A percentile compares a stretch with the other conserved stretches of the same genome.
These are phyloP conservation scores for Hypoxylon sp. DNA, from an alignment of 2,329 filamentous ascomycete genomes.

Conservation along the genomic window DNA sequence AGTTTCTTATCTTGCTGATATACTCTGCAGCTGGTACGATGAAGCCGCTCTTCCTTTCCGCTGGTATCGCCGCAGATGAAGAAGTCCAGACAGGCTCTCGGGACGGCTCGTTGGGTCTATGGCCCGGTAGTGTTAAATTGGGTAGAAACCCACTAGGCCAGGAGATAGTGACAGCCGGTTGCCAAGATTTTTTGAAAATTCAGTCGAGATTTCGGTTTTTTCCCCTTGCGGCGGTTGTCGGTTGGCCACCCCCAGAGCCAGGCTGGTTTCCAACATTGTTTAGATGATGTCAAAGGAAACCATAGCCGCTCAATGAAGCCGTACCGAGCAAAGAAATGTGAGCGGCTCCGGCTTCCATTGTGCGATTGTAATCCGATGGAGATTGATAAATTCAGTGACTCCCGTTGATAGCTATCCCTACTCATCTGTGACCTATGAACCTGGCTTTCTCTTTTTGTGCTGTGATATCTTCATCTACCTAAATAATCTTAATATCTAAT, in stretches of 20 bases:
- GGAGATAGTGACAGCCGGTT: conserved; percentile 23
- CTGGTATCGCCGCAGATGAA: conserved; percentile 3
- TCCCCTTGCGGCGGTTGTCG: conserved; percentile 38
- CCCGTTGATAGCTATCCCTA: conserved; percentile 11
- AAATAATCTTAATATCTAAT: conserved; percentile 4
- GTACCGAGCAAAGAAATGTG: conserved; percentile 1
- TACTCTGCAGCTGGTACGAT: neutral
- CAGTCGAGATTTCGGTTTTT: conserved; percentile 16
- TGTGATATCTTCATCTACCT: conserved; percentile 1
- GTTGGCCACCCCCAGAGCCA: conserved; percentile 3
- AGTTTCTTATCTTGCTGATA: conserved; percentile 2
- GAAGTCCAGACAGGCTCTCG: conserved; percentile 36
- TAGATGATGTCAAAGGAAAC: conserved; percentile 17
- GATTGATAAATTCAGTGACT: conserved; percentile 33
- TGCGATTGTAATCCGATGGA: conserved; percentile 20
- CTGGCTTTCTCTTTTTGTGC: neutral
- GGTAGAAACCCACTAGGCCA: conserved; percentile 13
- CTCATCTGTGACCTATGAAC: conserved; percentile 11
- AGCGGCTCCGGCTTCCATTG: conserved; percentile 24
- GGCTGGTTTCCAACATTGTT: conserved; percentile 1
- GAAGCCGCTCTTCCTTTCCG: neutral
- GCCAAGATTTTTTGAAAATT: conserved; percentile 27
- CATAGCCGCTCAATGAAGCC: conserved; percentile 12
- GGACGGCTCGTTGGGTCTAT: conserved; percentile 31
- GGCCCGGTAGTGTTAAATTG: conserved; percentile 30